phyloP scores from a whole-genome alignment of 306 rosid genomes.

The Casuarina equisetifolia region DNA sequence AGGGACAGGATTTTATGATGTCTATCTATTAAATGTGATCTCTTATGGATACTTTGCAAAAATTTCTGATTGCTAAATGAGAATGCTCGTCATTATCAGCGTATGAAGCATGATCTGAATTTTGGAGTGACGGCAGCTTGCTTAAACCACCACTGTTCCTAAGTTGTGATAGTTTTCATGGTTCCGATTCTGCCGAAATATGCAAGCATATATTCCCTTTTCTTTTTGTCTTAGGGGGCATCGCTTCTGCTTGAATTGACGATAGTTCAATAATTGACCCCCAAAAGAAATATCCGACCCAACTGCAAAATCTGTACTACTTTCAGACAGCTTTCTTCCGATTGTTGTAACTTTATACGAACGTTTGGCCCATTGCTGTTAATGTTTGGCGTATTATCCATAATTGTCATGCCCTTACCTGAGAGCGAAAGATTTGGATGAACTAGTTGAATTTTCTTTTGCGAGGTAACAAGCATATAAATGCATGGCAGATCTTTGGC shows the following conservation, averaged over 20 bases:
- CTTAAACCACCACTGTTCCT: neutral
- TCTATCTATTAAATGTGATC: neutral
- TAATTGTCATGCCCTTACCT: slow-evolving; percentile 32
- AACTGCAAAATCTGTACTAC: slow-evolving; percentile 18
- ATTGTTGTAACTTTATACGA: slow-evolving; percentile 35
- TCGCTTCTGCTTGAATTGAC: slow-evolving; percentile 22
- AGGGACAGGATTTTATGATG: neutral
- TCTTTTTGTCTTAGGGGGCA: slow-evolving; percentile 10
- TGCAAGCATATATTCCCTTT: slow-evolving; percentile 1
- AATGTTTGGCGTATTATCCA: slow-evolving; percentile 38
- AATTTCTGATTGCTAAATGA: neutral
- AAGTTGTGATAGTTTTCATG: slow-evolving; percentile 1
- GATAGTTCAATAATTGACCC: slow-evolving; percentile 37
- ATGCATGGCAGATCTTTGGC: slow-evolving; percentile 49
- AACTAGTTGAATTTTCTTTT: slow-evolving; percentile 29
- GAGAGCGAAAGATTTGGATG: slow-evolving; percentile 25
- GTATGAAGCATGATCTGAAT: neutral
- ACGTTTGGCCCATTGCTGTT: slow-evolving; percentile 45
- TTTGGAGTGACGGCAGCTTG: neutral
- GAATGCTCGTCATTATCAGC: slow-evolving; percentile 1
- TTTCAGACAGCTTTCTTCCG: slow-evolving; percentile 41
- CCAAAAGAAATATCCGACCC: slow-evolving; percentile 29
- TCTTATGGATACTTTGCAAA: neutral
- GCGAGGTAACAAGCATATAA: slow-evolving; percentile 17
- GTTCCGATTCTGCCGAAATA: slow-evolving; percentile 5